Evolutionary conservation across 306 rosid genomes (phyloP), one percentile per base, ranked within the genome.

Genomic region (Dalbergia cochinchinensis): DNA sequence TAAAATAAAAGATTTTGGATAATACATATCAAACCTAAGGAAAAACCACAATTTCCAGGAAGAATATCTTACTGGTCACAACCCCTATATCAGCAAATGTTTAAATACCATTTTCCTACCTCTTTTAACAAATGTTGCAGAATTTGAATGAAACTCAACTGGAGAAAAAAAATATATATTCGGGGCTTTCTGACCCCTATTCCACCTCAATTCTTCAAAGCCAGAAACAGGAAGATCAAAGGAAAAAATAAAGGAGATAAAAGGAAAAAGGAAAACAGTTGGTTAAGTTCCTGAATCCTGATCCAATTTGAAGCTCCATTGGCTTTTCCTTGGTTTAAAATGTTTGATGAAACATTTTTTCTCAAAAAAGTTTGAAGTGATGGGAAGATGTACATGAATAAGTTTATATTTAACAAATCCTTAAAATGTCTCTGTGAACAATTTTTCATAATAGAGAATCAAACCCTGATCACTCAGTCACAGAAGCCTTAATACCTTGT

Each of bases 121-220:
- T 58, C 48, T 18, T 42, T 10, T 4, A 2, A 45, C 59, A 19
- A 66, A 59, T 61, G 65, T n/a, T 15, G 22, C 79, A 9, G n/a
- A 7, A 55, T 50, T 10, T 4, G 20, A 34, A 45, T 55, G 64
- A 74, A 73, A 75, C 16, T 58, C 61, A 39, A 59, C 39, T 54
- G 20, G 20, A 7, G 34, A 60, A 54, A n/a, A 31, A 77, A 53
- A 79, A 68, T 5, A 44, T 6, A 42, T 6, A 18, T 44, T 55
- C 33, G 57, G 54, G 65, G 35, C 58, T 62, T 50, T 16, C 69
- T 71, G 13, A 55, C 22, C 37, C 59, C 80, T 50, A 39, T 71
- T 82, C 73, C 47, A 72, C 65, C 51, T 83, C 78, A 73, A 78
- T 60, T 85, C 76, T 79, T 58, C 64, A 41, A 72, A 72, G 48